phyloP scores from a whole-genome alignment of 192 early-diverging fungal genomes.

The Coemansia sp. region DNA sequence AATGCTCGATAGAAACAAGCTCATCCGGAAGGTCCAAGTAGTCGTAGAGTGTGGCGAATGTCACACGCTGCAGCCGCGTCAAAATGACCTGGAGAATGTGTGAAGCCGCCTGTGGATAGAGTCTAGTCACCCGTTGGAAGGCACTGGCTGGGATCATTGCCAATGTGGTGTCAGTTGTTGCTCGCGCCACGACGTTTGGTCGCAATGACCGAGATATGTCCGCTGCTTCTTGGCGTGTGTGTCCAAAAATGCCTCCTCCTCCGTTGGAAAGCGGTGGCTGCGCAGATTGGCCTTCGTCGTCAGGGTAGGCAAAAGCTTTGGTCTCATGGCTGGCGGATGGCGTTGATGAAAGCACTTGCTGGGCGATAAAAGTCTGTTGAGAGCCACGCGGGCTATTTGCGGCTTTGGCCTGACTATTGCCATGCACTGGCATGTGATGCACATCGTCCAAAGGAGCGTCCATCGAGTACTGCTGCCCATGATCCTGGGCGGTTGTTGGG shows the following conservation, averaged over 20 bases:
- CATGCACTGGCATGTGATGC: slow-evolving; percentile 4
- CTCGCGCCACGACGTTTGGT: slow-evolving; percentile 80
- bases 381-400: not conserved
- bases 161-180: slow-evolving; percentile 84
- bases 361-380: slow-evolving; percentile 8
- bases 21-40: slow-evolving; percentile 88
- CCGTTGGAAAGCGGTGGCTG: not conserved
- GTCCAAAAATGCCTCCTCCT: not conserved
- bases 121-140: slow-evolving; percentile 83
- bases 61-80: slow-evolving; percentile 93
- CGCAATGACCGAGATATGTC: slow-evolving; percentile 49
- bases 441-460: slow-evolving; percentile 8
- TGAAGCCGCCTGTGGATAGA: slow-evolving; percentile 89
- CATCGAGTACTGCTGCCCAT: not conserved
- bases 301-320: not conserved
- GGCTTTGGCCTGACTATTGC: not conserved
- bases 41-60: slow-evolving; percentile 83
- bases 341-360: not conserved
- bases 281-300: not conserved
- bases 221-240: not conserved
- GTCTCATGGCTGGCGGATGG: slow-evolving; percentile 1
- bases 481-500: slow-evolving; percentile 12
- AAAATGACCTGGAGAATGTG: slow-evolving; percentile 96
- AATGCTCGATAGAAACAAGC: slow-evolving; percentile 80
- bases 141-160: slow-evolving; percentile 93